Conservation (phyloP, 441 rosid species). For the Pelargonium cotyledonis region DNA sequence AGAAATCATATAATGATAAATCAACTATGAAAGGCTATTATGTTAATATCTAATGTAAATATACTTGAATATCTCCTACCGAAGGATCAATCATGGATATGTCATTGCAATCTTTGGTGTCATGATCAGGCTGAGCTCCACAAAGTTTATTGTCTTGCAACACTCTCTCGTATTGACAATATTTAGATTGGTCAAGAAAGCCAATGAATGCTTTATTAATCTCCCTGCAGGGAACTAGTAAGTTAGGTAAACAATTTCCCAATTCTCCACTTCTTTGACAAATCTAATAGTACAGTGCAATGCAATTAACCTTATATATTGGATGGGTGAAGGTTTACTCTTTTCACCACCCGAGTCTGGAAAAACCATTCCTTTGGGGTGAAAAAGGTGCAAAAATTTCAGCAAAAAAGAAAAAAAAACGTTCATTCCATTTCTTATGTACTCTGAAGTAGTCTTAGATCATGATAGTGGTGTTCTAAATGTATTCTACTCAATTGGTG, state of each 20-base stretch:
- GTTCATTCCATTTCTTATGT: background rate
- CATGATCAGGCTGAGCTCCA: constrained; percentile 27
- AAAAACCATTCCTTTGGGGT: no score
- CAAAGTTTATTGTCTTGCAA: constrained; percentile 25
- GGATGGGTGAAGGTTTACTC: no score
- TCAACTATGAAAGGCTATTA: constrained; percentile 1
- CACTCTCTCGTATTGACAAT: constrained; percentile 27
- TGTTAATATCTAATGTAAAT: background rate
- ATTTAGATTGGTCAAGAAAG: constrained; percentile 48
- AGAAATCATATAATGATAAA: background rate
- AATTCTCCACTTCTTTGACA: no score
- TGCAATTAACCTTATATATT: background rate
- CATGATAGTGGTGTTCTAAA: background rate
- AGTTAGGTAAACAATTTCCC: background rate
- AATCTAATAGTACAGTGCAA: background rate
- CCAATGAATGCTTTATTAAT: constrained; percentile 86
- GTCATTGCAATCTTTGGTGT: constrained; percentile 19
- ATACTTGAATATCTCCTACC: constrained; percentile 24
- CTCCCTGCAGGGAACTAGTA: constrained; percentile 45
- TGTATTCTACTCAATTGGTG: background rate
- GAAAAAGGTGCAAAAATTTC: no score
- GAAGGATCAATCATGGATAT: constrained; percentile 18
- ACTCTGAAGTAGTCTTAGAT: background rate
- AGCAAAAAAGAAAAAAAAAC: background rate
- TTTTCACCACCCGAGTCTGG: no score